Evolutionary conservation across 108 stramenopile genomes (phyloP), one percentile per base, ranked within the genome.

Genomic region (Tribonema minus): DNA sequence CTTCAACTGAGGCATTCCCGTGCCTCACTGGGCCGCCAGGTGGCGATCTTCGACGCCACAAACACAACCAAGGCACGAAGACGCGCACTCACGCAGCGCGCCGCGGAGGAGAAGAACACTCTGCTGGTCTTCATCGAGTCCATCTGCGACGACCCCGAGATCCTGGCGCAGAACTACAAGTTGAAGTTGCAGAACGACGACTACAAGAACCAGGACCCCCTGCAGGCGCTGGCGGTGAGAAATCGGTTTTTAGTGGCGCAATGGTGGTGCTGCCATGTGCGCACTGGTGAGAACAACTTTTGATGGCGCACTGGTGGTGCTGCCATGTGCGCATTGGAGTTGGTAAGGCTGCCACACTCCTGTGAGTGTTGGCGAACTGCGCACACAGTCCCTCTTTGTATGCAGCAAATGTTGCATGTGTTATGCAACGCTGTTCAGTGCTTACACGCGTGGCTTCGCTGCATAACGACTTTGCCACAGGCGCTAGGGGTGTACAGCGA

Each of bases 41-140:
- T 96, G 63, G 96, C 93, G 9, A 91, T 97, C 30, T 97, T 94
- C 77, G 96, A 97, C 85, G 96, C 96, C 0, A 97, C 96, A n/a
- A 97, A 97, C 69, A 94, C 94, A 9, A 96, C 96, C 1, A 72
- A 64, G 69, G 78, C n/a, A 1, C 37, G 84, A 23, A 37, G 84
- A 5, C 46, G 58, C 29, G 33, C 68, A 3, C 83, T 96, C 34
- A 70, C 92, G 66, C 83, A 90, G 65, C 88, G 92, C 61, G 91
- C 92, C 38, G 33, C 34, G 60, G 65, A 60, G 28, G 72, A 74
- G 72, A 68, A 62, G 39, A 73, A 68, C 72, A 82, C 84, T 6
- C 88, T 86, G 30, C 91, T 93, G 12, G 87, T 98, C 4, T 98
- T 96, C 82, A 94, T 98, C 23, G 96, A 98, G 81, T 89, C 87